Conservation (phyloP, 768 basidiomycete species). For the Panaeolus papilionaceus region DNA sequence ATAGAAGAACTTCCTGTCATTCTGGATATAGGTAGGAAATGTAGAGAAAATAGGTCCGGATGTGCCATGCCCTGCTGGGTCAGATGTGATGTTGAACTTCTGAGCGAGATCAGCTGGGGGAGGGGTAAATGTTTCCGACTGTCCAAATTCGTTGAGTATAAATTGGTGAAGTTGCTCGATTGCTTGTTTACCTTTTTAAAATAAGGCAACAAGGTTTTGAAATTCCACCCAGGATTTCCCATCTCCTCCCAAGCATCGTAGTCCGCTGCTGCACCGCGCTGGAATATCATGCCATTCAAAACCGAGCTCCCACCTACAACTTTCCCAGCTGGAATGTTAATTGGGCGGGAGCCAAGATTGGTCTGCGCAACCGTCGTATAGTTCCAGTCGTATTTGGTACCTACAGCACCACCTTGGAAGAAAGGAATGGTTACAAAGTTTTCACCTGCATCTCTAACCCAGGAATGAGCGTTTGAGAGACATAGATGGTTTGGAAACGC, state of each 20-base stretch:
- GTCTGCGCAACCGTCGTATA: slow-evolving; percentile 34
- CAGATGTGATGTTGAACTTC: neutral
- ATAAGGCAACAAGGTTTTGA: neutral
- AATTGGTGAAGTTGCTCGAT: neutral
- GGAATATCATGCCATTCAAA: slow-evolving; percentile 7
- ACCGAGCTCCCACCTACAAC: slow-evolving; percentile 4
- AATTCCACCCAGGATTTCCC: slow-evolving; percentile 11
- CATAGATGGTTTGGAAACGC: slow-evolving; percentile 4
- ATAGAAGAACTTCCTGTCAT: neutral
- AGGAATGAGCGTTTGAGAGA: neutral
- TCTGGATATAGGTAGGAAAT: neutral
- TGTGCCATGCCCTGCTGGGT: slow-evolving; percentile 3
- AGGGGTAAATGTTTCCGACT: neutral
- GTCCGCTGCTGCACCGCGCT: slow-evolving; percentile 2
- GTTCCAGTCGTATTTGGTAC: slow-evolving; percentile 34
- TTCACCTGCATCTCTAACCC: neutral
- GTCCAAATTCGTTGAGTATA: neutral
- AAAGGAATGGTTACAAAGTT: slow-evolving; percentile 19
- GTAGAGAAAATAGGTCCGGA: neutral
- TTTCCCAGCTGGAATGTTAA: slow-evolving; percentile 26
- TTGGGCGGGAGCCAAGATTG: slow-evolving; percentile 28
- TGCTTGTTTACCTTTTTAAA: neutral
- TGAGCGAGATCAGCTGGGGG: neutral
- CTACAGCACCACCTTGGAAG: slow-evolving; percentile 21
- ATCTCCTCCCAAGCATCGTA: slow-evolving; percentile 9